These are phyloP conservation scores for Suillus paluster DNA, from an alignment of 768 basidiomycete genomes.

Conservation along the genomic window DNA sequence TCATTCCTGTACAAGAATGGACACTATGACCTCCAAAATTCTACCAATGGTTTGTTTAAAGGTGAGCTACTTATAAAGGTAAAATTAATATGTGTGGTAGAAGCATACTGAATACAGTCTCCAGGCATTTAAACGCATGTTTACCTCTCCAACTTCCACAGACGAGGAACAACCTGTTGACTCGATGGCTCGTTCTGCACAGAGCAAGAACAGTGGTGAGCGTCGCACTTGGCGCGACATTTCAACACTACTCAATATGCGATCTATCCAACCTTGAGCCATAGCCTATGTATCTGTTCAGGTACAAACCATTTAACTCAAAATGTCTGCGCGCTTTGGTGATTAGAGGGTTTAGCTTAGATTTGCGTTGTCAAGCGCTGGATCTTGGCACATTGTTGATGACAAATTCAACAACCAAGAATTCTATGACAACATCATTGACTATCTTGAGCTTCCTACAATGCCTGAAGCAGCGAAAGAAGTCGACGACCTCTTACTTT, in stretches of 20 bases:
- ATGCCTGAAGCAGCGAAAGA: not conserved
- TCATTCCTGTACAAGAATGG: too few relatives aligned
- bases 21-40: too few relatives aligned
- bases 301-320: slow-evolving; percentile 13
- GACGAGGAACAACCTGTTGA: too few relatives aligned
- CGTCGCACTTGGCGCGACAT: too few relatives aligned
- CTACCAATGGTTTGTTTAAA: too few relatives aligned
- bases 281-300: slow-evolving; percentile 32
- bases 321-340: slow-evolving; percentile 2
- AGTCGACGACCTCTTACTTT: slow-evolving; percentile 12
- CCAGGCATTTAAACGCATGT: too few relatives aligned
- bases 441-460: slow-evolving; percentile 18
- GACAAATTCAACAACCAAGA: slow-evolving; percentile 14
- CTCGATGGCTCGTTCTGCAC: too few relatives aligned
- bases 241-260: slow-evolving; percentile 8
- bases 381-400: slow-evolving; percentile 11
- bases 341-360: slow-evolving; percentile 12
- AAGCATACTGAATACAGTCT: too few relatives aligned
- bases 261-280: slow-evolving; percentile 19
- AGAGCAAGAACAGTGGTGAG: too few relatives aligned
- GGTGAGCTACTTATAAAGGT: too few relatives aligned
- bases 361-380: slow-evolving; percentile 16
- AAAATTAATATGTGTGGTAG: too few relatives aligned
- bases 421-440: slow-evolving; percentile 20
- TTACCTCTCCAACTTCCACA: too few relatives aligned